Base-by-base conservation (phyloP, 805 yeast species). In the Candida maris region DNA sequence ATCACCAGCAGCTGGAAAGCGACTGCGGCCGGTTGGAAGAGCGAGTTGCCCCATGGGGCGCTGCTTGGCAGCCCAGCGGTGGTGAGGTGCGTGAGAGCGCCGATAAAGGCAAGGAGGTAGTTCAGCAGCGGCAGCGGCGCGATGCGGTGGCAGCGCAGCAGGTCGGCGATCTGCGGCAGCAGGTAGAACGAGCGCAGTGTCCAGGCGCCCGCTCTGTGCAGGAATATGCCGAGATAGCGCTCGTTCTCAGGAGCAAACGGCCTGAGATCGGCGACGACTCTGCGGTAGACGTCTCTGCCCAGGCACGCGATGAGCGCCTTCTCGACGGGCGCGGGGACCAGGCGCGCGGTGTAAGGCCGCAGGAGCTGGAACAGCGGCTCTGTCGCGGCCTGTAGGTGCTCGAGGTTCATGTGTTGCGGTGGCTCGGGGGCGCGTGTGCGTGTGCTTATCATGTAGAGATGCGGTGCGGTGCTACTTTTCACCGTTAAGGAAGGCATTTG, bases 261-360 rank as follows among this genome's bases (percentile, higher is more conserved):
- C 14, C 51, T 45, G 21, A 61, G 38, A 12, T 56, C 44, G 10
- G 59, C 32, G 7, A 61, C 38, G 12, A 61, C 39, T 3, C 44
- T 33, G 35, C 58, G 54, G 35, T 56, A 59, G 1, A 58, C 54
- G 14, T 44, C 54, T 6, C 41, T 27, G 0, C 61, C 49, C 36
- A 59, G 54, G 16, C 56, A 37, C 5, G 46, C 37, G 12, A 53
- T 40, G 4, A 62, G 58, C 4, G 43, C 19, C 6, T 37, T 33
- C 22, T 49, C 38, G n/a, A 59, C n/a, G 22, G 42, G 46, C 5
- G 27, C 24, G 18, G 64, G 64, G 1, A 56, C 28, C 12, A 34
- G 23, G 10, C 38, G 19, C 5, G 23, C 16, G 0, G 47, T 44
- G 27, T 33, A 47, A 15, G 47, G 52, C 39, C 39, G 49, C 48